Percentiles rank a stretch among this genome's conserved stretches.
phyloP scores from a whole-genome alignment of 2,329 filamentous ascomycete species.

The Clarireedia monteithiana region DNA sequence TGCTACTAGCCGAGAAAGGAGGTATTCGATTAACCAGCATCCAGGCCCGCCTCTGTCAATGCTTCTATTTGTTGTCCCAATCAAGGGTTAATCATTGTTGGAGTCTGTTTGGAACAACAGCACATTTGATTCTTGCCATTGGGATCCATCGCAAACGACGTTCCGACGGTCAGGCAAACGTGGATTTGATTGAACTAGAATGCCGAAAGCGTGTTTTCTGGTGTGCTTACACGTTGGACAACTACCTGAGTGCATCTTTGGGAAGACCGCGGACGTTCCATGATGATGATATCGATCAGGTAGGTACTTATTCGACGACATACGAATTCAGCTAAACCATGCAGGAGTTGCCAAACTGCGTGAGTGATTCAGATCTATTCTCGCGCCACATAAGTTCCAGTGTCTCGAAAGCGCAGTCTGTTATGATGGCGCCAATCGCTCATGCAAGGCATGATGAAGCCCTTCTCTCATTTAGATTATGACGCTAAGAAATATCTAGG shows the following conservation, averaged over 20 bases:
- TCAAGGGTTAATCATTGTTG: constrained; percentile 32
- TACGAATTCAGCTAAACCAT: not conserved
- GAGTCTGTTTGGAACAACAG: constrained; percentile 30
- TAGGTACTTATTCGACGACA: not conserved
- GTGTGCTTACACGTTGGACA: constrained; percentile 57
- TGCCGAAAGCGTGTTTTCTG: constrained; percentile 52
- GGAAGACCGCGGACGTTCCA: constrained; percentile 54
- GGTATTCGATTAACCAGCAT: constrained; percentile 30
- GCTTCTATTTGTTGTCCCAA: constrained; percentile 29
- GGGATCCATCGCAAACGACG: constrained; percentile 25
- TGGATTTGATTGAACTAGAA: constrained; percentile 36
- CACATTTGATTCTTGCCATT: constrained; percentile 29
- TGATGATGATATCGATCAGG: constrained; percentile 57
- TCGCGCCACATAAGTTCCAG: constrained; percentile 27
- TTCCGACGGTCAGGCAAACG: constrained; percentile 15
- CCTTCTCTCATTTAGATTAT: not conserved
- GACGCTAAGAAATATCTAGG: constrained; percentile 13
- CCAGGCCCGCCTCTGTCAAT: constrained; percentile 34
- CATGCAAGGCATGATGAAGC: constrained; percentile 31
- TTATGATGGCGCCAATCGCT: constrained; percentile 38
- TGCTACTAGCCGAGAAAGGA: constrained; percentile 29
- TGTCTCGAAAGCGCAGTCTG: constrained; percentile 26
- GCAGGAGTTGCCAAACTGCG: constrained; percentile 41
- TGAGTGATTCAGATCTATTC: constrained; percentile 44
- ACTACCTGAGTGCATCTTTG: constrained; percentile 54